Base-by-base conservation (phyloP, 2,329 filamentous ascomycete species). In the Fusarium citri region DNA sequence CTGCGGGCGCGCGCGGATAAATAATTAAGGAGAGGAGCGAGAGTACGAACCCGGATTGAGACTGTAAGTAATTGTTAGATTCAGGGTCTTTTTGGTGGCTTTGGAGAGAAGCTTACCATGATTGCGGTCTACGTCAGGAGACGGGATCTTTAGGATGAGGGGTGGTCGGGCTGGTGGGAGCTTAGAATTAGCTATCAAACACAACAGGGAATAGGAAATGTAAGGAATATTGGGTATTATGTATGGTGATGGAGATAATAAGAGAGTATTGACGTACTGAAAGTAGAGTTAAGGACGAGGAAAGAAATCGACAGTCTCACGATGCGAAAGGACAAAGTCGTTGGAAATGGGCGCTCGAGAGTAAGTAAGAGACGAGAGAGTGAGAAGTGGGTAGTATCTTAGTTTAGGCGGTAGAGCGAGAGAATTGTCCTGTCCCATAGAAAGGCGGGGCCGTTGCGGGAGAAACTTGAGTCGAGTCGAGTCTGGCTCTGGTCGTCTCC, bases 1-100 rank as follows among this genome's bases (percentile, higher is more conserved):
- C 49, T 34, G 31, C 61, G 68, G 68, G 49, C 66, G 62, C 51
- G 59, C 51, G 51, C 16, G 46, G 55, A 64, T 50, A 28, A 55
- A 63, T 20, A 59, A 42, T 48, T 68, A 34, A 42, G 31, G 42
- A 46, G 46, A 40, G 25, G 43, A 51, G 72, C 61, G 46, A 57
- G 74, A 72, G 68, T 64, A 74, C 72, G 74, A 84, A 91, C 88
- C 88, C 88, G 81, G 88, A 90, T 87, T 89, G 87, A 89, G 88
- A 90, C 88, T 91, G 64, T 20, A 64, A 53, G 18, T 60, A 56
- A 46, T 49, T 22, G 68, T 68, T 64, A 74, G 74, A 70, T 59
- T 69, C 25, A 49, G 25, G 16, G 22, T 41, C 43, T 57, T 55
- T 41, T 48, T 47, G 40, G 53, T 37, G 51, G 64, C 40, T 65